phyloP scores from a whole-genome alignment of 2,329 filamentous ascomycete genomes.

The Monosporascus sp. region DNA sequence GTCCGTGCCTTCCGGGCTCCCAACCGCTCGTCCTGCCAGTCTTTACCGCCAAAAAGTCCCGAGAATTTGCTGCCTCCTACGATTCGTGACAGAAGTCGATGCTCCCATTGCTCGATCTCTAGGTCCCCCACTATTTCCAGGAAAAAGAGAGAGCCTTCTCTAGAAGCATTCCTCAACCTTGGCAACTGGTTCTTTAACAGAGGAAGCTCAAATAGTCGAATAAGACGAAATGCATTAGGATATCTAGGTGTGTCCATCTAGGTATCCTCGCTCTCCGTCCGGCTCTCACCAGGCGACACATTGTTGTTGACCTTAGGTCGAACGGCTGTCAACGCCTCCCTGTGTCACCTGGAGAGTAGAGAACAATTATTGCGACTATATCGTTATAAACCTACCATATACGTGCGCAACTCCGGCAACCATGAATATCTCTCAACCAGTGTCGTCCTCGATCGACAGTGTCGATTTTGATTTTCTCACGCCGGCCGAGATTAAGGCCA shows the following conservation, averaged over 20 bases:
- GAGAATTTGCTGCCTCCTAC: slow-evolving; percentile 8
- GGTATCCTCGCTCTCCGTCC: neutral
- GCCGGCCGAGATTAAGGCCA: slow-evolving; percentile 72
- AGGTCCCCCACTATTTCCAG: neutral
- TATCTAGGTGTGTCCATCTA: neutral
- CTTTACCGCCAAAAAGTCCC: slow-evolving; percentile 40
- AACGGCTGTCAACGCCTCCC: neutral
- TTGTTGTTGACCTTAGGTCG: too few species aligned
- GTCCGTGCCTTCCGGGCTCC: neutral
- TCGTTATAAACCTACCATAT: slow-evolving; percentile 1
- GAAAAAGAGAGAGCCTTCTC: neutral
- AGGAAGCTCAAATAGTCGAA: neutral
- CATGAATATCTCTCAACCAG: slow-evolving; percentile 74
- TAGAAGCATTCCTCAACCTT: neutral
- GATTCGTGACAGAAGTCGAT: neutral
- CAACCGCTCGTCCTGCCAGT: slow-evolving; percentile 29
- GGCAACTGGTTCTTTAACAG: neutral
- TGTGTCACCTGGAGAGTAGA: neutral
- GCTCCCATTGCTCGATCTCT: neutral
- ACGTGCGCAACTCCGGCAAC: slow-evolving; percentile 10
- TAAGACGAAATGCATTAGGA: neutral
- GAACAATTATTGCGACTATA: slow-evolving; percentile 3
- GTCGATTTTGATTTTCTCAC: slow-evolving; percentile 88
- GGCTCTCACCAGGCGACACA: neutral
- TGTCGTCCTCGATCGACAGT: slow-evolving; percentile 75